phyloP scores from a whole-genome alignment of 2,329 filamentous ascomycete genomes.

The Botryotinia calthae region DNA sequence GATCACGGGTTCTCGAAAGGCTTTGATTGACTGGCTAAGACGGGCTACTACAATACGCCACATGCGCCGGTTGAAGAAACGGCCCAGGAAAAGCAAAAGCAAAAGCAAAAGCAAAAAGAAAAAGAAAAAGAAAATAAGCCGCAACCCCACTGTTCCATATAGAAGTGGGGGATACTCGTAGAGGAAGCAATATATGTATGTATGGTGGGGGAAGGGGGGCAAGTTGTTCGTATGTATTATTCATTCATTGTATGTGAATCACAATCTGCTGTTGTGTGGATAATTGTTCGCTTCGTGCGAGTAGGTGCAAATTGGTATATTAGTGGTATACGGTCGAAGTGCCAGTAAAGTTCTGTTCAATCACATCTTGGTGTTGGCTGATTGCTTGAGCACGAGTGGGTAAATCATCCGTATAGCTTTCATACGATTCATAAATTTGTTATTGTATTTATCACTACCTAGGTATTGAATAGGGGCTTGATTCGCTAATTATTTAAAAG shows the following conservation, averaged over 20 bases:
- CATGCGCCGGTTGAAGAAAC: slow-evolving; percentile 1
- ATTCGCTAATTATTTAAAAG: background rate
- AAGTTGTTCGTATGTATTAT: background rate
- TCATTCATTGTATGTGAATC: background rate
- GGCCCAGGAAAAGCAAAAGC: too few relatives aligned
- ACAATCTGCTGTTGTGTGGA: background rate
- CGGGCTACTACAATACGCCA: background rate
- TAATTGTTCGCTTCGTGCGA: background rate
- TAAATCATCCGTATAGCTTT: background rate
- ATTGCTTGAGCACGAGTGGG: background rate
- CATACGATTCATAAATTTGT: background rate
- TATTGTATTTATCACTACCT: background rate
- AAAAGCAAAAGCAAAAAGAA: background rate
- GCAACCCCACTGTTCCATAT: slow-evolving; percentile 1
- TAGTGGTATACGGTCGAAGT: background rate
- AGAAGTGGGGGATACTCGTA: background rate
- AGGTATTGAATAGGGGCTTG: background rate
- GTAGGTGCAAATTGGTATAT: background rate
- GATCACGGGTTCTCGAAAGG: background rate
- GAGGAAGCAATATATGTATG: background rate
- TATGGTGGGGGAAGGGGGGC: background rate
- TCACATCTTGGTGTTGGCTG: too few relatives aligned
- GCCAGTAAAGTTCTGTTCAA: background rate
- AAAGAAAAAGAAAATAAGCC: background rate
- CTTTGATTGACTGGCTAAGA: background rate